Evolutionary conservation across 208 protist species (phyloP), one percentile per base, ranked within the genome.

Genomic region (Vickermania spadyakhi): DNA sequence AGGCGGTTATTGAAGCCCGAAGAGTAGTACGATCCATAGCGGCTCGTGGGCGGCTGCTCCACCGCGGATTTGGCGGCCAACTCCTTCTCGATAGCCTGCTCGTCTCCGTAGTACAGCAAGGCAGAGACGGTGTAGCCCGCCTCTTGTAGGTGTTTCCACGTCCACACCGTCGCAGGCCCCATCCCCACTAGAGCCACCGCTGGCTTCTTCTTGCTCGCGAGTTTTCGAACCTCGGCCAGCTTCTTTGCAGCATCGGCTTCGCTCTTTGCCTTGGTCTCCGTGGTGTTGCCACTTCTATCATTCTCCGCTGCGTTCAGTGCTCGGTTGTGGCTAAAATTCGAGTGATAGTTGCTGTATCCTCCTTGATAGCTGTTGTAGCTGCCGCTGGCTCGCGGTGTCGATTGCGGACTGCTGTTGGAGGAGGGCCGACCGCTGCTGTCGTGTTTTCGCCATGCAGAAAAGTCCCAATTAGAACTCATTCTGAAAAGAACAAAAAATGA

Each of bases 141-240:
- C 28, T 49, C 49, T 45, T 67, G 56, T 4, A 75, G 58, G 25
- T 56, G 56, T 22, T 54, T 5, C 58, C 60, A 75, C 30, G 60
- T 26, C 18, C 41, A 30, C 14, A 65, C 21, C 26, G 70, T 60
- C 2, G 52, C 23, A 5, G 70, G 31, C 22, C 58, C 65, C 41
- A 63, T 69, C 42, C 63, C 69, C 11, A 74, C 64, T 13, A 74
- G 1, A 2, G 66, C 45, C 22, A 74, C 69, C 26, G 28, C 60
- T 3, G 69, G 63, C 7, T 31, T 30, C 36, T 45, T 45, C 11
- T 45, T 18, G 28, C 18, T 11, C 14, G 23, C 36, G 11, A 14
- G 30, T 0, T 36, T 1, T 1, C 25, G 27, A 50, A 41, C 14
- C 2, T 56, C 36, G 27, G 30, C 49, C 2, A n/a, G 27, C 7